phyloP scores from a whole-genome alignment of 768 basidiomycete genomes.

The Harrya chromipes region DNA sequence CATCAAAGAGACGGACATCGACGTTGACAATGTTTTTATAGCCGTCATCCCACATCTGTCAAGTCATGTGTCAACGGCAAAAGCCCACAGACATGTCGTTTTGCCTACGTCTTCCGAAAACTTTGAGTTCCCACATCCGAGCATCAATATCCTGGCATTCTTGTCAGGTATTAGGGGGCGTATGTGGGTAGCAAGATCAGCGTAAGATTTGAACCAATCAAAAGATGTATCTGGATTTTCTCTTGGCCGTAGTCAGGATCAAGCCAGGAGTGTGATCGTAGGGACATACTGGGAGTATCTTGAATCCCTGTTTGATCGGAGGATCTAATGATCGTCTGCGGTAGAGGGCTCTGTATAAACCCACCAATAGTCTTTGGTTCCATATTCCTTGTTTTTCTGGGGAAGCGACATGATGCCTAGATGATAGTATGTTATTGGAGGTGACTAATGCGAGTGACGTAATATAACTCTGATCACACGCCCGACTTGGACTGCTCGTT shows the following conservation, averaged over 20 bases:
- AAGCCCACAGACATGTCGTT: neutral
- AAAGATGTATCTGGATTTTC: constrained; percentile 59
- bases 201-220: constrained; percentile 88
- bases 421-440: no score
- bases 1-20: constrained; percentile 49
- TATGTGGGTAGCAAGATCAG: constrained; percentile 62
- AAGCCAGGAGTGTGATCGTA: neutral
- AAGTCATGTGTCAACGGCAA: constrained; percentile 4
- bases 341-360: constrained; percentile 9
- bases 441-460: constrained; percentile 1
- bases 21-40: constrained; percentile 77
- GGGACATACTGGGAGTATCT: constrained; percentile 61
- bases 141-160: constrained; percentile 63
- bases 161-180: constrained; percentile 61
- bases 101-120: constrained; percentile 66
- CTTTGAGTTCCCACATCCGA: constrained; percentile 83
- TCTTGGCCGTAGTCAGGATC: constrained; percentile 32
- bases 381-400: constrained; percentile 64
- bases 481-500: neutral
- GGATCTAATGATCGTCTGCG: neutral
- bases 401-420: constrained; percentile 40
- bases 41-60: constrained; percentile 84
- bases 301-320: constrained; percentile 49
- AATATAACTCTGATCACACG: constrained; percentile 12
- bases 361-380: constrained; percentile 68